phyloP scores from a whole-genome alignment of 2,329 filamentous ascomycete species.

The Scedosporium dehoogii region DNA sequence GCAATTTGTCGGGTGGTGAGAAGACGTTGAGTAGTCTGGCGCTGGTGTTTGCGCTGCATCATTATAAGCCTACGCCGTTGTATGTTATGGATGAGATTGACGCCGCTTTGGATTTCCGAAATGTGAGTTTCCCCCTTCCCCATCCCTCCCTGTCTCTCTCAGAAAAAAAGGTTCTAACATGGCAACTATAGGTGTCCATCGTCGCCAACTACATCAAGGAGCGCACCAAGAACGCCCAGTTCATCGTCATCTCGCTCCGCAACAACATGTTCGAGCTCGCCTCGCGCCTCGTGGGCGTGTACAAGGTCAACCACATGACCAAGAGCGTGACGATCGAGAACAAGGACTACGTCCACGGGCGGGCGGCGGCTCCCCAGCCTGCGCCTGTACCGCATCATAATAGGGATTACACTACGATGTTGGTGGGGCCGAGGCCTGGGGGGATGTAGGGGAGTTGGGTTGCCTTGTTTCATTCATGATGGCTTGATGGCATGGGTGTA shows the following conservation, averaged over 20 bases:
- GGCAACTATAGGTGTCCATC: constrained; percentile 65
- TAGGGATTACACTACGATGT: constrained; percentile 4
- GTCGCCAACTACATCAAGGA: constrained; percentile 99
- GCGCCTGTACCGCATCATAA: background rate
- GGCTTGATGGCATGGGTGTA: background rate
- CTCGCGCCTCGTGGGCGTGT: constrained; percentile 88
- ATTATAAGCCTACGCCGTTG: constrained; percentile 93
- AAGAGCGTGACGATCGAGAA: constrained; percentile 89
- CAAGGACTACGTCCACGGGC: constrained; percentile 53
- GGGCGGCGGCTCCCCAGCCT: constrained; percentile 14
- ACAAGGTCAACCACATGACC: constrained; percentile 99
- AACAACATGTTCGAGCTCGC: constrained; percentile 99
- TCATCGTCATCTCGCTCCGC: constrained; percentile 92
- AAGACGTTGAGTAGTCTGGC: constrained; percentile 92
- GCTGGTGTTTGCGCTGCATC: constrained; percentile 93
- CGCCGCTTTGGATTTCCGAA: constrained; percentile 92
- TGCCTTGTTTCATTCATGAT: background rate
- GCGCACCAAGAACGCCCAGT: constrained; percentile 96
- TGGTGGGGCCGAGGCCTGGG: constrained; percentile 1
- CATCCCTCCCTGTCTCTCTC: background rate
- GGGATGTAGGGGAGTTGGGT: background rate
- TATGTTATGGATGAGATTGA: constrained; percentile 99
- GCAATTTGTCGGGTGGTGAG: constrained; percentile 89
- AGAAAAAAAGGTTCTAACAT: background rate
- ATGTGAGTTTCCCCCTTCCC: constrained; percentile 53